Percentiles rank a stretch among this genome's conserved stretches.
phyloP scores from a whole-genome alignment of 257 asterid species.

The Jasminum sambac region DNA sequence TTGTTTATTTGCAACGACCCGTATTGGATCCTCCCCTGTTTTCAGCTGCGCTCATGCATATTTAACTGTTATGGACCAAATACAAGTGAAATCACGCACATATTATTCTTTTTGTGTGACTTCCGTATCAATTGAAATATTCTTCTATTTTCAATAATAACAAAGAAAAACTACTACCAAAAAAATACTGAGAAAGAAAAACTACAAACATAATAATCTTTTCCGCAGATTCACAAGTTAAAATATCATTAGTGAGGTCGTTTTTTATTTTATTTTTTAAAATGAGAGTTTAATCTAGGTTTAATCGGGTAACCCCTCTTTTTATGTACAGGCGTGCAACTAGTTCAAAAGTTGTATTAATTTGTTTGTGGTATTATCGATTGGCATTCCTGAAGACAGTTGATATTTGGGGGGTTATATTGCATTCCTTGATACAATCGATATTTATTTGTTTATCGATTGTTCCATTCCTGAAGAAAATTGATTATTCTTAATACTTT shows the following conservation, averaged over 20 bases:
- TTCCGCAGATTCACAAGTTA: not conserved
- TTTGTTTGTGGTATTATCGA: not conserved
- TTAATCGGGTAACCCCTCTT: not conserved
- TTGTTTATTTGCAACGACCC: not conserved
- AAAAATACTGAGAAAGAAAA: not conserved
- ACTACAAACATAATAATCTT: not conserved
- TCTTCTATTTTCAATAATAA: not conserved
- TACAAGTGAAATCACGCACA: not conserved
- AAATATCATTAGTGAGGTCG: not conserved
- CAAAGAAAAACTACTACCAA: not conserved
- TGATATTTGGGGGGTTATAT: too few species aligned
- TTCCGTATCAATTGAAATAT: not conserved
- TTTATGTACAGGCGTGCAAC: not conserved
- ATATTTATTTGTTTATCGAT: not conserved
- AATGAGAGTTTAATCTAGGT: not conserved
- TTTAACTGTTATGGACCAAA: not conserved
- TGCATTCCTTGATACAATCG: too few species aligned
- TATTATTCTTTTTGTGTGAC: not conserved
- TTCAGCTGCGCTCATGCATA: not conserved
- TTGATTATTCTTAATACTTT: not conserved
- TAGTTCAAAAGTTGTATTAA: not conserved
- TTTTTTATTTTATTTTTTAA: not conserved
- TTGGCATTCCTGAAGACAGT: too few species aligned
- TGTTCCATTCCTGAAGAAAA: not conserved
- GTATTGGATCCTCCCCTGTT: not conserved